phyloP scores from a whole-genome alignment of 176 grass and related monocot genomes.

The Aegilops bicornis region DNA sequence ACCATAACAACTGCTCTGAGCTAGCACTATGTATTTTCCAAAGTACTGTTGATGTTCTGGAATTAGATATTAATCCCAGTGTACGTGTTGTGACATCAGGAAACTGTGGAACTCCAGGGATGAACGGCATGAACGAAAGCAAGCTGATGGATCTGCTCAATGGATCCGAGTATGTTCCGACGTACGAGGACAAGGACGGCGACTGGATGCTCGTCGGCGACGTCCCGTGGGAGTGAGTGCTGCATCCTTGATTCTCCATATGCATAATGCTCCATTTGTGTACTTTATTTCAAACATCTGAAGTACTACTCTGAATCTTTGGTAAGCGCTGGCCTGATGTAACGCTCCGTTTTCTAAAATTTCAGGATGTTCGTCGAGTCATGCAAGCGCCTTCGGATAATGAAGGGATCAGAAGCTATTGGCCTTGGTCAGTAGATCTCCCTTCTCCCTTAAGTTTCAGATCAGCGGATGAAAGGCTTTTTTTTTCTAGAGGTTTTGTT shows the following conservation, averaged over 20 bases:
- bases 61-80: neutral
- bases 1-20: neutral
- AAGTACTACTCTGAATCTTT: neutral
- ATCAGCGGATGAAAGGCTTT: neutral
- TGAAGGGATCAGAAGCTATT: slow-evolving; percentile 98
- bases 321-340: neutral
- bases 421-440: slow-evolving; percentile 68
- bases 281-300: neutral
- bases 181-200: slow-evolving; percentile 93
- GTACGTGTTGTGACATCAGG: slow-evolving; percentile 22
- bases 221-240: slow-evolving; percentile 90
- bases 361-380: slow-evolving; percentile 96
- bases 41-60: neutral
- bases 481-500: neutral
- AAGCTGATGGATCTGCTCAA: slow-evolving; percentile 67
- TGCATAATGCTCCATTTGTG: neutral
- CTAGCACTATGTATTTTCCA: neutral
- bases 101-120: slow-evolving; percentile 61
- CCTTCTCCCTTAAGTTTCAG: slow-evolving; percentile 11
- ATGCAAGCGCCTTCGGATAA: slow-evolving; percentile 96
- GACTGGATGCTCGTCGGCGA: slow-evolving; percentile 98
- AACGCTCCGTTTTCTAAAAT: neutral
- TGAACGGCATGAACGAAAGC: slow-evolving; percentile 72
- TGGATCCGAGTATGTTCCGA: slow-evolving; percentile 84
- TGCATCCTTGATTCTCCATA: neutral